Conservation (phyloP, 1,284 basidiomycete species). For the Blastosporella zonata region DNA sequence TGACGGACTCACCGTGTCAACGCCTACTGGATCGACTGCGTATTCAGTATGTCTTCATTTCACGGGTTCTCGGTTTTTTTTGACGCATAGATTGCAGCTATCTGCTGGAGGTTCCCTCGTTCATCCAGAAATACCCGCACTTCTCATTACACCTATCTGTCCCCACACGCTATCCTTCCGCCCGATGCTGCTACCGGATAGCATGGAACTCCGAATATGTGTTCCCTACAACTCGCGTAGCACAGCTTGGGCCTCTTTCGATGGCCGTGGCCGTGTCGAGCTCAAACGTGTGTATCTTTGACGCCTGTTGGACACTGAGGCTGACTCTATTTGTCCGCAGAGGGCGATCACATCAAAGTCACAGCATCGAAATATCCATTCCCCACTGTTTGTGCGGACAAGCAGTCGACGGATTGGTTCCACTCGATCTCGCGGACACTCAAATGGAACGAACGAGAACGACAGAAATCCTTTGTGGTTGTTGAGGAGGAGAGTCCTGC, state of each 20-base stretch:
- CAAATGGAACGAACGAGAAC: slow-evolving; percentile 97
- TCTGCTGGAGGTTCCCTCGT: slow-evolving; percentile 98
- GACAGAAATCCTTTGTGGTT: slow-evolving; percentile 97
- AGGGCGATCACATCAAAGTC: slow-evolving; percentile 99
- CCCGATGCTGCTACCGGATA: slow-evolving; percentile 97
- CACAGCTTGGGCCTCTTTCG: slow-evolving; percentile 99
- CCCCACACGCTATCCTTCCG: slow-evolving; percentile 98
- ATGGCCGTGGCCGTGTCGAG: slow-evolving; percentile 95
- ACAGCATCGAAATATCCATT: slow-evolving; percentile 98
- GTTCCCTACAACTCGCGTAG: slow-evolving; percentile 98
- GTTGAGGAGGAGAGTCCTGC: slow-evolving; percentile 85
- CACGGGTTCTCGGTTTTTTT: neutral
- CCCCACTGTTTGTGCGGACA: slow-evolving; percentile 97
- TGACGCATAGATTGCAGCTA: slow-evolving; percentile 45
- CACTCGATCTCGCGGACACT: slow-evolving; percentile 93
- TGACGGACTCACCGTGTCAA: slow-evolving; percentile 94
- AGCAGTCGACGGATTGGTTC: slow-evolving; percentile 99
- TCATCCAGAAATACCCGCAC: slow-evolving; percentile 95
- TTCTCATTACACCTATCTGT: slow-evolving; percentile 97
- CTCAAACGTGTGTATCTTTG: slow-evolving; percentile 73
- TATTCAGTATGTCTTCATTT: slow-evolving; percentile 71
- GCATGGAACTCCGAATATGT: slow-evolving; percentile 97
- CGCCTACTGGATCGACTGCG: slow-evolving; percentile 96
- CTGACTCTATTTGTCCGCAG: slow-evolving; percentile 42
- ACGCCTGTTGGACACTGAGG: neutral